Evolutionary conservation across 2,329 filamentous ascomycete genomes (phyloP).

Genomic region (Mollisia scopiformis): DNA sequence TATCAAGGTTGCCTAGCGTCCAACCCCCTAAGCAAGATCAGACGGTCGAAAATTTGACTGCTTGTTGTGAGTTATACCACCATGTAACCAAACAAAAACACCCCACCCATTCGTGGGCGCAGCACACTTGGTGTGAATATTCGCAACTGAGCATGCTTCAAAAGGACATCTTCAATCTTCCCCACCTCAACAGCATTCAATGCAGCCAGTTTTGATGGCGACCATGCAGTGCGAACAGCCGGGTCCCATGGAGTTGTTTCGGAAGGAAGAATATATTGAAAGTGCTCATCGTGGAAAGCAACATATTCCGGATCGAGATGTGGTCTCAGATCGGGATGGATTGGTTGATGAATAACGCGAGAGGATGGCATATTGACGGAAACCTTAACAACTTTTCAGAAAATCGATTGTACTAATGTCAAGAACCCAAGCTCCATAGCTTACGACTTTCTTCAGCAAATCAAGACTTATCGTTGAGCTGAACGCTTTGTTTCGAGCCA

Average conservation of each 20-base stretch:
- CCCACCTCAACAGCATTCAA: slow-evolving; percentile 52
- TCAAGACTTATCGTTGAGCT: too few species aligned
- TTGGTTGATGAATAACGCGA: slow-evolving; percentile 13
- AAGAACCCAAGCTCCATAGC: too few species aligned
- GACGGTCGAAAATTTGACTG: not conserved
- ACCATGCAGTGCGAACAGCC: slow-evolving; percentile 30
- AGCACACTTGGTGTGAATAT: slow-evolving; percentile 49
- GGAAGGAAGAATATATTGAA: slow-evolving; percentile 49
- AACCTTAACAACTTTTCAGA: too few species aligned
- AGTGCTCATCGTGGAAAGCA: slow-evolving; percentile 39
- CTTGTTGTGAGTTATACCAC: slow-evolving; percentile 35
- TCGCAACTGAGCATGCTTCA: slow-evolving; percentile 49
- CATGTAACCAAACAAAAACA: slow-evolving; percentile 57
- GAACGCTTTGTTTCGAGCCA: too few species aligned
- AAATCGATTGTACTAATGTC: too few species aligned
- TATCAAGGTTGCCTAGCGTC: slow-evolving; percentile 57
- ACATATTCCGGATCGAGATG: slow-evolving; percentile 21
- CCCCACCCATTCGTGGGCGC: slow-evolving; percentile 52
- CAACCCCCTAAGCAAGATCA: slow-evolving; percentile 44
- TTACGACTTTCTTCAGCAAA: not conserved
- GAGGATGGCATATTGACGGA: not conserved
- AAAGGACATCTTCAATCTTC: slow-evolving; percentile 29
- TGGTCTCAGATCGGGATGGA: slow-evolving; percentile 12
- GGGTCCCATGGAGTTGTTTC: slow-evolving; percentile 40
- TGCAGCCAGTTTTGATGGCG: slow-evolving; percentile 45